Percentiles rank a stretch among this genome's conserved stretches.
These are phyloP conservation scores for Phytophthora aleatoria DNA, from an alignment of 352 stramenopile genomes.

Conservation along the genomic window DNA sequence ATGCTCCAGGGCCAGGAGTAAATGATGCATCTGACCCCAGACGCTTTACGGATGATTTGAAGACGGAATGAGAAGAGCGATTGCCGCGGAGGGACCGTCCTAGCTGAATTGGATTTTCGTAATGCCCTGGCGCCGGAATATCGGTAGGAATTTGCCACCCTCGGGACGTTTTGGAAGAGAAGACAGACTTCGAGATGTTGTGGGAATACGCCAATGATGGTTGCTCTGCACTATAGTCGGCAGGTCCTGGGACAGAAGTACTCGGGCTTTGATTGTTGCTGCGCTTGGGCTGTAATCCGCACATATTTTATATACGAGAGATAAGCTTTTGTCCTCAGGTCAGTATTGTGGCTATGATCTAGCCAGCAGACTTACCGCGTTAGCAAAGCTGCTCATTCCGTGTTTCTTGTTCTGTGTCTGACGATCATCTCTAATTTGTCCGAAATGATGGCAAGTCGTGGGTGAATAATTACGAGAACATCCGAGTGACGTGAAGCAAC, in stretches of 20 bases:
- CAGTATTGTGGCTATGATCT: background rate
- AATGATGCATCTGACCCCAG: slow-evolving; percentile 42
- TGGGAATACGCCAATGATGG: slow-evolving; percentile 44
- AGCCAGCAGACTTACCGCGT: slow-evolving; percentile 37
- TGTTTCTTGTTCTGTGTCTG: slow-evolving; percentile 68
- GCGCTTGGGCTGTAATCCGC: slow-evolving; percentile 27
- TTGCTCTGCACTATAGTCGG: slow-evolving; percentile 56
- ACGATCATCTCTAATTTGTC: slow-evolving; percentile 38
- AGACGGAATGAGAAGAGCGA: slow-evolving; percentile 51
- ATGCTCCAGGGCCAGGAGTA: slow-evolving; percentile 61
- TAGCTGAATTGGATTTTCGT: slow-evolving; percentile 67
- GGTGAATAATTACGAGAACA: background rate
- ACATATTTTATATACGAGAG: background rate
- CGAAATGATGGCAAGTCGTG: background rate
- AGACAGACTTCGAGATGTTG: slow-evolving; percentile 65
- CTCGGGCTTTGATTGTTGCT: slow-evolving; percentile 38
- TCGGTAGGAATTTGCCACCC: slow-evolving; percentile 55
- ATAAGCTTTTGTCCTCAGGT: no score
- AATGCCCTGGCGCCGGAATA: slow-evolving; percentile 66
- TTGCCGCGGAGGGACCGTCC: slow-evolving; percentile 25
- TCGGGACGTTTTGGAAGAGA: slow-evolving; percentile 64
- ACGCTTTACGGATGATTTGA: slow-evolving; percentile 69
- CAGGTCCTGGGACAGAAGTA: slow-evolving; percentile 46
- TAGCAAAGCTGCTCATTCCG: slow-evolving; percentile 71
- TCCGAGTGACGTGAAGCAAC: background rate